Evolutionary conservation across 2,329 filamentous ascomycete species (phyloP), one percentile per base, ranked within the genome.

Genomic region (Fusarium hainanense): DNA sequence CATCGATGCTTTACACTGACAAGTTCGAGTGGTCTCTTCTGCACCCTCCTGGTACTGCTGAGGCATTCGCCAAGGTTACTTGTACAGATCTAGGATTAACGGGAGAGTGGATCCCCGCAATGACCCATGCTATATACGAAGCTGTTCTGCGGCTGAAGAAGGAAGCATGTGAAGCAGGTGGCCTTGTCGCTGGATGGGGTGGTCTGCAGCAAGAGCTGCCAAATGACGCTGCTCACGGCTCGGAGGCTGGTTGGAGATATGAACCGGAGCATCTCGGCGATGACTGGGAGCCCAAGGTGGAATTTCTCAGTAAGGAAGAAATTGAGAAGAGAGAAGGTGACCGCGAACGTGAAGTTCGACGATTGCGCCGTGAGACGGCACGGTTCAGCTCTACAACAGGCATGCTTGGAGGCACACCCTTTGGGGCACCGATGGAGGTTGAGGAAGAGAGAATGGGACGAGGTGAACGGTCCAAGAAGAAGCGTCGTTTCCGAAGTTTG

Each of bases 1-100:
- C 94, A 55, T 97, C 97, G 58, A 90, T 92, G 73, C 87, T 98
- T 14, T 98, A 98, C 80, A 97, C 93, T 6, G 96, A 99, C 84
- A 97, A 94, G 77, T 98, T 99, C 70, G 95, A 98, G 79, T 98
- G 95, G 95, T 98, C 95, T 7, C 84, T 99, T 21, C 85, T 97
- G 20, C 94, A 98, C 75, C 94, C 94, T 4, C 92, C 94, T 3
- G 95, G 95, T 23, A 94, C 95, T 43, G 93, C 96, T 0, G 95
- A 99, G 79, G 89, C 91, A 14, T 98, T 98, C 78, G 94, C 96
- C 34, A 93, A 93, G 77, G 89, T 93, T 70, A 98, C 96, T 0
- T 98, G 96, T 77, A 92, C 93, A 28, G 96, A 99, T 77, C 84
- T 99, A 11, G 95, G 95, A 9, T 84, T 99, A 55, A 87, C 90